Base-by-base conservation (phyloP, 352 stramenopile genomes). In the Globisporangium apiculatum region DNA sequence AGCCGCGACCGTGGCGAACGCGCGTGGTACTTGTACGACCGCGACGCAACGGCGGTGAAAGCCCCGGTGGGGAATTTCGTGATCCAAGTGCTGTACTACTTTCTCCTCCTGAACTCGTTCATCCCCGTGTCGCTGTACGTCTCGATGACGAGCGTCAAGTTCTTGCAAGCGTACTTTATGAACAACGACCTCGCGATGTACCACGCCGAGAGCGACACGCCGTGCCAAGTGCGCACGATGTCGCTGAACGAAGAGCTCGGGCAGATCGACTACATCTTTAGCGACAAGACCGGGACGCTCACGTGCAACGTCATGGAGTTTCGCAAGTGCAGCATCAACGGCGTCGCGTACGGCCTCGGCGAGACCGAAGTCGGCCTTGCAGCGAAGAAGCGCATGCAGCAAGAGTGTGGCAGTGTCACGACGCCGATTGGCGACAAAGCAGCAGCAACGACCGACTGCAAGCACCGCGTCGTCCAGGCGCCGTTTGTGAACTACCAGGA, bases 301-400 rank as follows among this genome's bases (percentile, higher is more conserved):
- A 98, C 95, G 49, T 93, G 90, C 58, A 98, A 98, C 67, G 80
- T 97, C 36, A 98, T 98, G 95, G 86, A 98, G 65, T 99, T 99
- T 68, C 97, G 97, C 51, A 95, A 97, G 57, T 98, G 91, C 67
- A 96, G 89, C 36, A 96, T 99, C 51, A 94, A 97, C 64, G 93
- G 92, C 41, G 73, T 97, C 18, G 68, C 89, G 24, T 98, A 98
- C 70, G 96, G 96, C 2, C 70, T 89, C 37, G 87, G 88, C 1
- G 86, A 94, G 56, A 96, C 88, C 0, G 85, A 96, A 61, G 79
- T 95, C 4, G 87, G 88, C 4, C 77, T 89, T 38, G 79, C 79
- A 0, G 86, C 83, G 18, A 83, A 79, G 53, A 86, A 85, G 54
- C 69, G 78, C 0, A 76, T 18, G 37, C 47, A 51, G 7, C 47